These are phyloP conservation scores for Hermanozyma aechmeae DNA, from an alignment of 805 yeast species.

Conservation along the genomic window DNA sequence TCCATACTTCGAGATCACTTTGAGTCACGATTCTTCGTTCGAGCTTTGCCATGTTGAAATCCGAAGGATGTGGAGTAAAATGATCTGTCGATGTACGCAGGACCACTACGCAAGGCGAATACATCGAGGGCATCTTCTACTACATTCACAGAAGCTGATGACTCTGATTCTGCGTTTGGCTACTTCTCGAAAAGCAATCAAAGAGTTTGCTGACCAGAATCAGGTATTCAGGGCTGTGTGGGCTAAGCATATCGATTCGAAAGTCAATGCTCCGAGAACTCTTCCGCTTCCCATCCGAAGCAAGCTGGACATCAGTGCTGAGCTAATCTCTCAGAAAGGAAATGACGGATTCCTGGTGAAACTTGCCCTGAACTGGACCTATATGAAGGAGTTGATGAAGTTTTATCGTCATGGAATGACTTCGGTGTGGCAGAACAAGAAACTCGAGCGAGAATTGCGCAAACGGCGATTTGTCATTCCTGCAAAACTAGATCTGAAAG, in stretches of 20 bases:
- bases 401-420: slow-evolving; percentile 53
- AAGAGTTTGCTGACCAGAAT: no score
- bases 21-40: slow-evolving; percentile 38
- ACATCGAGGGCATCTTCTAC: no score
- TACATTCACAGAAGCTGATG: no score
- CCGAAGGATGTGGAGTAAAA: no score
- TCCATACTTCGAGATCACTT: slow-evolving; percentile 59
- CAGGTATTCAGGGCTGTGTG: no score
- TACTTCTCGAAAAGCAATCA: no score
- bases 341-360: neutral
- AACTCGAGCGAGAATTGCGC: no score
- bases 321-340: slow-evolving; percentile 1
- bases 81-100: no score
- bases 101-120: no score
- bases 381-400: slow-evolving; percentile 35
- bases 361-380: slow-evolving; percentile 10
- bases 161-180: no score
- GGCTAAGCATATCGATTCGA: neutral
- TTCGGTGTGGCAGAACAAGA: slow-evolving; percentile 41
- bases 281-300: slow-evolving; percentile 21
- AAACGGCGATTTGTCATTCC: no score
- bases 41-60: no score
- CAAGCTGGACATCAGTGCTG: slow-evolving; percentile 16
- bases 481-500: slow-evolving; percentile 12
- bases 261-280: slow-evolving; percentile 19